Evolutionary conservation across 306 rosid genomes (phyloP).

Genomic region (Cucumis hystrix): DNA sequence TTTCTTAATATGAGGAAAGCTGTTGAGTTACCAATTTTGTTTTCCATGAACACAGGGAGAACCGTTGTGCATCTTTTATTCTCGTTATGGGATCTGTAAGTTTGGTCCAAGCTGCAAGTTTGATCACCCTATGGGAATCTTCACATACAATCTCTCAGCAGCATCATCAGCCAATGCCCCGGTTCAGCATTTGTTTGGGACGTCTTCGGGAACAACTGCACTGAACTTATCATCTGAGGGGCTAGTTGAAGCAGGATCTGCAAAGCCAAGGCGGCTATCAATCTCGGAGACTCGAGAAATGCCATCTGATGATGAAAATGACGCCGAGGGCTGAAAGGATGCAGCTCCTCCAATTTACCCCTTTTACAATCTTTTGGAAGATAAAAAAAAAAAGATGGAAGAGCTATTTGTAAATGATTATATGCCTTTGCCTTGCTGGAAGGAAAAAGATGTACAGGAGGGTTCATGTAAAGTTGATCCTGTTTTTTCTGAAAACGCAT

Average conservation of each 20-base stretch:
- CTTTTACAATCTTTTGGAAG: conserved; percentile 47
- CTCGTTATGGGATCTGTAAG: conserved; percentile 96
- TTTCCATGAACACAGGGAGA: conserved; percentile 66
- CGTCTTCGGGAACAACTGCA: conserved; percentile 62
- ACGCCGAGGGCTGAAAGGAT: conserved; percentile 55
- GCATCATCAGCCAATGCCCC: conserved; percentile 53
- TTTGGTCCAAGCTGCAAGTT: conserved; percentile 99
- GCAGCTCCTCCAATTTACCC: conserved; percentile 11
- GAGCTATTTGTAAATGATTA: conserved; percentile 75
- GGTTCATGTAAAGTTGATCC: conserved; percentile 43
- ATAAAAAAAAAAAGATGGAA: conserved; percentile 15
- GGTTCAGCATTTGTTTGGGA: conserved; percentile 54
- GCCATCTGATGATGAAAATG: conserved; percentile 60
- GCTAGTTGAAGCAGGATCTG: conserved; percentile 58
- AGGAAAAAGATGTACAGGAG: conserved; percentile 49
- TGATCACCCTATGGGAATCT: conserved; percentile 92
- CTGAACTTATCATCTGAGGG: conserved; percentile 75
- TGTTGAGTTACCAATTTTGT: conserved; percentile 2
- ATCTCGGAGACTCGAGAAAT: conserved; percentile 69
- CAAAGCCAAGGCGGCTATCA: conserved; percentile 63
- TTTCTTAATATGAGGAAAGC: not conserved
- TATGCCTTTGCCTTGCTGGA: conserved; percentile 59
- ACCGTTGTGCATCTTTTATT: conserved; percentile 85
- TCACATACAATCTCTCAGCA: conserved; percentile 52
- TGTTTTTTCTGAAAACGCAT: conserved; percentile 37